Base-by-base conservation (phyloP, 768 basidiomycete genomes). In the Scleroderma bovista region DNA sequence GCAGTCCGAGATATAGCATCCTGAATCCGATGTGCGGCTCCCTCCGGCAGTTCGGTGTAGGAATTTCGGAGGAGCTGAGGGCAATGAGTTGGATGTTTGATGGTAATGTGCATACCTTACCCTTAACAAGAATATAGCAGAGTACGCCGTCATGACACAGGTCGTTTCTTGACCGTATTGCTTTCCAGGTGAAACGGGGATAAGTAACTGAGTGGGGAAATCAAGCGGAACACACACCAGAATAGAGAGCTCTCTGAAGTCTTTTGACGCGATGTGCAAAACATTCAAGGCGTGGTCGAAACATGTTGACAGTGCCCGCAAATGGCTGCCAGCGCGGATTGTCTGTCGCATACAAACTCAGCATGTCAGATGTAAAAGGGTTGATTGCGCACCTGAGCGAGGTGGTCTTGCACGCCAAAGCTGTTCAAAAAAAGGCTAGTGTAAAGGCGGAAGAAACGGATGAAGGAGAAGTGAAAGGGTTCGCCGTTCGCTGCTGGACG, bases 91-190 rank as follows among this genome's bases (percentile, higher is more conserved):
- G 26, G 2, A 34, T 22, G 29, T 44, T n/a, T 11, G 20, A 23
- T 37, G 31, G 31, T 31, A n/a, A 8, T 20, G 19, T 31, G n/a
- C 12, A 57, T 67, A 11, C 20, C 48, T 46, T 61, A 86, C 90
- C 75, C 77, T 84, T 56, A 92, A 71, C 54, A 93, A 69, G 61
- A 89, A 85, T 33, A 92, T 81, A 17, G 89, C 88, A 42, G 86
- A 81, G 59, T 92, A 92, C 22, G 88, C 90, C 17, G 86, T 86
- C 89, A 92, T 92, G 41, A 86, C 79, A 8, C 85, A 83, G 52
- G 89, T 80, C 5, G 86, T 84, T 62, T 92, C 89, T 70, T 92
- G 90, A 8, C 85, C 79, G 57, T 92, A 93, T 40, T 84, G 83
- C 88, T 91, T n/a, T 62, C 15, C 49, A 44, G 46, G 42, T 37